Conservation (phyloP, 2,329 filamentous ascomycete species). For the Colletotrichum falcatum region DNA sequence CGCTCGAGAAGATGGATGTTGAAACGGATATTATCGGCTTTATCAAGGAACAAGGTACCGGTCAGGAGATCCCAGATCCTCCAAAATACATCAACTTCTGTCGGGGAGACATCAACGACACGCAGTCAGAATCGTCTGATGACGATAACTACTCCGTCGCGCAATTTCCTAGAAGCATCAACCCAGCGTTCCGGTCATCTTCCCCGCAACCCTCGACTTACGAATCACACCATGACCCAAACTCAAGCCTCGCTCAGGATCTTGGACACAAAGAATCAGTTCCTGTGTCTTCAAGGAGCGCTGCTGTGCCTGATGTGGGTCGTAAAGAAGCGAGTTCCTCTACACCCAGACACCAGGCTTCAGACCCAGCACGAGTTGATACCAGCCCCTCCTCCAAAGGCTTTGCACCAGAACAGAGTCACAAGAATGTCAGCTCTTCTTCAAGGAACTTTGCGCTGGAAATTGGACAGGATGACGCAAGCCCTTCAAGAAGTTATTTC, state of each 20-base stretch:
- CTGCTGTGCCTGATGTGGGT: slow-evolving; percentile 4
- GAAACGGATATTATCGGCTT: slow-evolving; percentile 93
- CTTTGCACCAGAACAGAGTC: background rate
- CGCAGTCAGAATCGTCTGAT: slow-evolving; percentile 83
- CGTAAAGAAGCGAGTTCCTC: slow-evolving; percentile 25
- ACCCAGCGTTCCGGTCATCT: slow-evolving; percentile 94
- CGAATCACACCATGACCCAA: slow-evolving; percentile 90
- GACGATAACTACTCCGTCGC: slow-evolving; percentile 94
- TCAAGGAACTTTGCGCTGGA: slow-evolving; percentile 2
- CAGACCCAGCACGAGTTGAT: slow-evolving; percentile 8
- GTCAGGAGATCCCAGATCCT: slow-evolving; percentile 96
- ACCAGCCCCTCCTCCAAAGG: slow-evolving; percentile 1
- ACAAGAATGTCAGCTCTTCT: background rate
- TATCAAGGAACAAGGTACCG: slow-evolving; percentile 89
- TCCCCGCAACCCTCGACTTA: slow-evolving; percentile 95
- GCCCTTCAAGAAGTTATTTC: slow-evolving; percentile 62
- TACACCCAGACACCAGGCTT: slow-evolving; percentile 16
- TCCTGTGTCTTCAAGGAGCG: background rate
- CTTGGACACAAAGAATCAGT: slow-evolving; percentile 58
- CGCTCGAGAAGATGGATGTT: slow-evolving; percentile 94
- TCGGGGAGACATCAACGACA: slow-evolving; percentile 85
- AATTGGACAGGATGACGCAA: background rate
- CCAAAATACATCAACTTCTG: slow-evolving; percentile 99
- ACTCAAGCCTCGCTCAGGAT: slow-evolving; percentile 77
- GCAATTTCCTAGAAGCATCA: slow-evolving; percentile 94